These are phyloP conservation scores for Russula sp. DNA, from an alignment of 768 basidiomycete species.

Conservation along the genomic window DNA sequence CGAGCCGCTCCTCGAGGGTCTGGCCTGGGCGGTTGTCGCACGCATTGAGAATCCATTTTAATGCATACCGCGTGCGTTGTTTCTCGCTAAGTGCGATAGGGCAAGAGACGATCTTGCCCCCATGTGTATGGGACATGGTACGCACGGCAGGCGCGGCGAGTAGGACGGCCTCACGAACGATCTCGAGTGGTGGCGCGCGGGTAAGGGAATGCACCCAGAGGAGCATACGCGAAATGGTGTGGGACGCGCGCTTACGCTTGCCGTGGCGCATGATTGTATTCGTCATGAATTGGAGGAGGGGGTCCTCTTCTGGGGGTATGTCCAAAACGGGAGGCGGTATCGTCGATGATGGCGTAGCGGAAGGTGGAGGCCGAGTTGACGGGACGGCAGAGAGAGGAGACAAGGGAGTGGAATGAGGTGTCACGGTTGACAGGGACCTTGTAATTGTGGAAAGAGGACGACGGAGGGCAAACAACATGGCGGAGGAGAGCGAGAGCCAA, in stretches of 20 bases:
- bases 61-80: slow-evolving; percentile 67
- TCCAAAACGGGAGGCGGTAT: slow-evolving; percentile 36
- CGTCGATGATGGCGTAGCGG: neutral
- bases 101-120: slow-evolving; percentile 60
- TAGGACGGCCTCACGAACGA: slow-evolving; percentile 70
- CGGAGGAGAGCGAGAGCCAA: neutral
- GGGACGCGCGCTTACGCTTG: slow-evolving; percentile 57
- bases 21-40: slow-evolving; percentile 55
- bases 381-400: neutral
- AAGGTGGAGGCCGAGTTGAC: neutral
- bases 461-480: slow-evolving; percentile 23
- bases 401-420: slow-evolving; percentile 9
- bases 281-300: slow-evolving; percentile 65
- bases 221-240: slow-evolving; percentile 59
- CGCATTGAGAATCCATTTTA: slow-evolving; percentile 68
- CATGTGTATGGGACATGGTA: slow-evolving; percentile 53
- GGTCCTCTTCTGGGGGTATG: slow-evolving; percentile 74
- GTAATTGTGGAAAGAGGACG: slow-evolving; percentile 18
- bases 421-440: slow-evolving; percentile 20
- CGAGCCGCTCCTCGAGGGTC: slow-evolving; percentile 65
- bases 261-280: slow-evolving; percentile 63
- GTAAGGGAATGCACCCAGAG: slow-evolving; percentile 71
- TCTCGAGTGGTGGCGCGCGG: slow-evolving; percentile 71
- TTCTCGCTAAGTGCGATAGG: slow-evolving; percentile 78
- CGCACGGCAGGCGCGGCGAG: slow-evolving; percentile 70